Evolutionary conservation across 768 basidiomycete species (phyloP).

Genomic region (Phanerodontia chrysosporium): DNA sequence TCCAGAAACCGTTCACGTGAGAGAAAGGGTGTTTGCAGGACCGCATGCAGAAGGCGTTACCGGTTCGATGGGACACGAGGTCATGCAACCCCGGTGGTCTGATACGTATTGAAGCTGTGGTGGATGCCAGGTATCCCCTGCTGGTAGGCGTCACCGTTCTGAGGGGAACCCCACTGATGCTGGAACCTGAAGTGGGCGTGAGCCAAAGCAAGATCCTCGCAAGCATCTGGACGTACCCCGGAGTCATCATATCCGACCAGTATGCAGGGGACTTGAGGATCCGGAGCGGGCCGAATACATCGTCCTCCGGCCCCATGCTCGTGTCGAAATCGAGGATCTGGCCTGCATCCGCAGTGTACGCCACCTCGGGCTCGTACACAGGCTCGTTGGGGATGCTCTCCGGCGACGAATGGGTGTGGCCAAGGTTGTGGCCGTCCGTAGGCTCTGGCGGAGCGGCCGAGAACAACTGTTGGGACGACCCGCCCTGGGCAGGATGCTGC

Average conservation of each 20-base stretch:
- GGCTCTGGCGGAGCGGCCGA: neutral
- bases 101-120: neutral
- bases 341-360: slow-evolving; percentile 38
- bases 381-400: slow-evolving; percentile 15
- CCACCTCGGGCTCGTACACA: slow-evolving; percentile 34
- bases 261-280: slow-evolving; percentile 67
- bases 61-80: no score
- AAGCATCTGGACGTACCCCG: slow-evolving; percentile 44
- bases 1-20: no score
- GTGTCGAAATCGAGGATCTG: slow-evolving; percentile 22
- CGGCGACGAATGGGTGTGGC: slow-evolving; percentile 9
- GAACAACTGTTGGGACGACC: slow-evolving; percentile 4
- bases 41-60: no score
- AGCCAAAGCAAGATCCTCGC: neutral
- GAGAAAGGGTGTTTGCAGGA: no score
- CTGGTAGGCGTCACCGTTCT: neutral
- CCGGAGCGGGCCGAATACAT: slow-evolving; percentile 69
- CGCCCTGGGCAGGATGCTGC: neutral
- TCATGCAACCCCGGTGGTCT: slow-evolving; percentile 1
- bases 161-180: neutral
- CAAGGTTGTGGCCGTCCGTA: slow-evolving; percentile 2
- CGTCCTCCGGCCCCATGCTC: slow-evolving; percentile 33
- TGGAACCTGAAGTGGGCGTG: neutral
- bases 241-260: slow-evolving; percentile 85
- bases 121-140: slow-evolving; percentile 4